These are phyloP conservation scores for Neocatenulostroma microsporum DNA, from an alignment of 2,329 filamentous ascomycete species.

Conservation along the genomic window DNA sequence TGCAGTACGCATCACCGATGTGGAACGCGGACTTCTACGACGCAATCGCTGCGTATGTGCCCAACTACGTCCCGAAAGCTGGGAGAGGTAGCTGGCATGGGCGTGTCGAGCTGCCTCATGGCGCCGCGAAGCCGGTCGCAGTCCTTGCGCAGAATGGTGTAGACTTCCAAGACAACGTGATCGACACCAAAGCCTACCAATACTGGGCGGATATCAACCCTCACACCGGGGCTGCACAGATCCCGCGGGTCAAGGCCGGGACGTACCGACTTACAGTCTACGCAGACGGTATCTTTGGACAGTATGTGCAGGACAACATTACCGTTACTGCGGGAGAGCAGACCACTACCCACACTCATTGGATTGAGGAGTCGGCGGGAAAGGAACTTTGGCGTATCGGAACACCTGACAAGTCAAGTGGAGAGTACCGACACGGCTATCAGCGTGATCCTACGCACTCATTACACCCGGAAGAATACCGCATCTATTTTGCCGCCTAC, in stretches of 20 bases:
- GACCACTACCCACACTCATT: conserved; percentile 36
- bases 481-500: conserved; percentile 54
- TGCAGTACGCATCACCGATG: conserved; percentile 41
- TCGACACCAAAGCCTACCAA: conserved; percentile 50
- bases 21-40: conserved; percentile 59
- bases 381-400: conserved; percentile 57
- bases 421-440: conserved; percentile 54
- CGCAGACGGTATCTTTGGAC: conserved; percentile 54
- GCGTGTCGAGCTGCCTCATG: conserved; percentile 45
- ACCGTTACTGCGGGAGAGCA: conserved; percentile 37
- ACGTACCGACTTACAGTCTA: conserved; percentile 57
- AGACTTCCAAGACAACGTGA: conserved; percentile 53
- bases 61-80: conserved; percentile 50
- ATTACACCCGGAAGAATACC: conserved; percentile 49
- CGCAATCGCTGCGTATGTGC: conserved; percentile 51
- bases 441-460: conserved; percentile 43
- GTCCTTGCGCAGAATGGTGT: conserved; percentile 47
- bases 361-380: conserved; percentile 50
- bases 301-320: conserved; percentile 49
- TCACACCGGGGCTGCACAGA: too few species aligned
- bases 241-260: conserved; percentile 49
- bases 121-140: conserved; percentile 47
- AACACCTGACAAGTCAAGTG: conserved; percentile 53
- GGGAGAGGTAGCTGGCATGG: conserved; percentile 46
- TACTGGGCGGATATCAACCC: conserved; percentile 53